These are phyloP conservation scores for Ochromonas danica DNA, from an alignment of 108 stramenopile species.

Conservation along the genomic window DNA sequence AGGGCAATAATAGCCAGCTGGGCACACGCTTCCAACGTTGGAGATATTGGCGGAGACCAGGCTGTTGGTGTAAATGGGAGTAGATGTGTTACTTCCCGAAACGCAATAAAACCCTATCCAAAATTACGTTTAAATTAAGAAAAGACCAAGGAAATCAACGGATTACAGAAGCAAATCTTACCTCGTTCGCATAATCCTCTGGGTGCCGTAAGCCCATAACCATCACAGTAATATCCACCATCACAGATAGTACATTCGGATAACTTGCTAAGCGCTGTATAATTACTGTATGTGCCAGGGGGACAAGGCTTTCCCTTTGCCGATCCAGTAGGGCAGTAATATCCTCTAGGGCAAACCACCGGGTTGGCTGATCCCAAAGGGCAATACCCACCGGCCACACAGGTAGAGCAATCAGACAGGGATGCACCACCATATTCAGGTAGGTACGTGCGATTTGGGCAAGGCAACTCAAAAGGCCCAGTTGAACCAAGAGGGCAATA, in stretches of 20 bases:
- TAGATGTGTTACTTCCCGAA: constrained; percentile 21
- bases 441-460: constrained; percentile 52
- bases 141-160: too few species aligned
- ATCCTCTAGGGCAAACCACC: constrained; percentile 49
- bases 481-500: constrained; percentile 38
- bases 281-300: constrained; percentile 49
- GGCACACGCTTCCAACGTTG: neutral
- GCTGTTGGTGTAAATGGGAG: neutral
- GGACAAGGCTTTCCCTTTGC: constrained; percentile 39
- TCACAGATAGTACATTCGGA: constrained; percentile 46
- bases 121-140: too few species aligned
- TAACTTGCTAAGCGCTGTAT: constrained; percentile 39
- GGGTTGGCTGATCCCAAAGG: constrained; percentile 38
- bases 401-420: constrained; percentile 41
- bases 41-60: neutral
- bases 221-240: constrained; percentile 34
- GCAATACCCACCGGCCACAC: constrained; percentile 56
- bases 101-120: neutral
- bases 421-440: constrained; percentile 25
- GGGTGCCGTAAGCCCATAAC: constrained; percentile 2
- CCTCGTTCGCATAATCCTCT: constrained; percentile 21
- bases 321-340: constrained; percentile 49
- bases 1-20: neutral
- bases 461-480: constrained; percentile 40
- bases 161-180: too few species aligned